Evolutionary conservation across 139 green algal genomes (phyloP).

Genomic region (Chlamydomonas asymmetrica): DNA sequence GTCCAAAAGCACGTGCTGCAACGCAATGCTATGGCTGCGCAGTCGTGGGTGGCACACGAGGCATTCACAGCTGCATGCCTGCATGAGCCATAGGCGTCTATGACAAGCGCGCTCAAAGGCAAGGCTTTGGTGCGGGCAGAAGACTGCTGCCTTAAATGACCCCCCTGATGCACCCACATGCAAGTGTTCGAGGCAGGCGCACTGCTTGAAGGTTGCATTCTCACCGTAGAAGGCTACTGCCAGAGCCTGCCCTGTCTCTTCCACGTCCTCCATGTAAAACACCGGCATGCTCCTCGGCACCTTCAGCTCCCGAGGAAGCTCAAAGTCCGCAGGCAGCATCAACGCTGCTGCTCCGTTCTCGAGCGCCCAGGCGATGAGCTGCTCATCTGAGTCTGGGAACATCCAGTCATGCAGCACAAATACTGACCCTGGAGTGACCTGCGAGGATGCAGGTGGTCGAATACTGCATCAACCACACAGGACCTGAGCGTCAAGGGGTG

Average conservation of each 20-base stretch:
- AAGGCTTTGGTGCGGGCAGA: no score
- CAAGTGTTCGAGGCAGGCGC: neutral
- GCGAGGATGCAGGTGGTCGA: neutral
- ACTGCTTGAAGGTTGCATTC: neutral
- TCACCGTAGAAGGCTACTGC: conserved; percentile 70
- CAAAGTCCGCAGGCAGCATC: conserved; percentile 12
- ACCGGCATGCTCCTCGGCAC: conserved; percentile 46
- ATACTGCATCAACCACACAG: no score
- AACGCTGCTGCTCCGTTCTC: conserved; percentile 30
- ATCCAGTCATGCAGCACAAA: conserved; percentile 17
- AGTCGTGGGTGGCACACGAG: no score
- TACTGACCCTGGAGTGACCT: conserved; percentile 7
- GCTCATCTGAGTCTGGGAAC: neutral
- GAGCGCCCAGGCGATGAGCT: conserved; percentile 10
- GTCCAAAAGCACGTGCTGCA: no score
- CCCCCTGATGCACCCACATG: neutral
- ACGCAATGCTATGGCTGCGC: no score
- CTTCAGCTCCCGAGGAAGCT: conserved; percentile 9
- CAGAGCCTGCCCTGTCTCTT: conserved; percentile 41
- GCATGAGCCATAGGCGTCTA: no score
- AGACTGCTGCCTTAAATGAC: no score
- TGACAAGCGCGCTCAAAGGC: no score
- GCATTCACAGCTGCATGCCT: no score
- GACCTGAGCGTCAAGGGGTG: no score
- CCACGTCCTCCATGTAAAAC: conserved; percentile 41